Percentiles rank a stretch among this genome's conserved stretches.
Conservation (phyloP, 2,329 filamentous ascomycete genomes). For the Cercospora citrullina region DNA sequence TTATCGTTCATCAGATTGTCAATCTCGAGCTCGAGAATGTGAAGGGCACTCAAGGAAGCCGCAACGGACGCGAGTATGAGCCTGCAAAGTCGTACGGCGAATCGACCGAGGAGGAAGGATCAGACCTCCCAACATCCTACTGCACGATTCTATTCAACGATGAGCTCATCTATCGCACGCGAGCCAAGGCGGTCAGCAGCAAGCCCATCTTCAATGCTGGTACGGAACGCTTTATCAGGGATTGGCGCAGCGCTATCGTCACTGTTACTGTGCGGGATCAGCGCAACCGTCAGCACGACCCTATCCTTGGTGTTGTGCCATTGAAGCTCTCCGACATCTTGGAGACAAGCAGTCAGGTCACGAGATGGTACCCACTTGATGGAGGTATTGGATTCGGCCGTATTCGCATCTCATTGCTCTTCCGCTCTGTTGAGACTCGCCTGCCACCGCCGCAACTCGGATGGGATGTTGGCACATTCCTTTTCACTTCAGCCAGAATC, state of each 20-base stretch:
- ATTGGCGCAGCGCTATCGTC: constrained; percentile 85
- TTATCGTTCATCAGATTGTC: constrained; percentile 92
- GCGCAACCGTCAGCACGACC: constrained; percentile 88
- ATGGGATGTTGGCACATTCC: constrained; percentile 94
- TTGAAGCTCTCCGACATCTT: constrained; percentile 86
- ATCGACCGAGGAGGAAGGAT: constrained; percentile 78
- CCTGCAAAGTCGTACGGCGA: constrained; percentile 84
- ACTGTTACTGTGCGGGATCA: constrained; percentile 87
- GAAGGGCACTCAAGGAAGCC: constrained; percentile 77
- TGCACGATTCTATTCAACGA: constrained; percentile 92
- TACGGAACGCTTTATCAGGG: constrained; percentile 86
- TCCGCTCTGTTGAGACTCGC: constrained; percentile 83
- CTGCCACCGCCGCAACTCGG: constrained; percentile 83
- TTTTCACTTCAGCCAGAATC: constrained; percentile 74
- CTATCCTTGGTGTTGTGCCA: constrained; percentile 88
- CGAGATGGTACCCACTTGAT: constrained; percentile 93
- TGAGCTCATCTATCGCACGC: constrained; percentile 87
- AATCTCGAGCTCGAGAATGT: constrained; percentile 90
- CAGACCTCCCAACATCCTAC: constrained; percentile 82
- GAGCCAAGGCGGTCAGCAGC: constrained; percentile 87
- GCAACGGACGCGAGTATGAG: constrained; percentile 83
- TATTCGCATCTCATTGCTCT: constrained; percentile 82
- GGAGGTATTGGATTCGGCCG: constrained; percentile 89
- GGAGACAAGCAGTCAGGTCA: constrained; percentile 80
- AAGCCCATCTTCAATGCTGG: constrained; percentile 97